A percentile compares a stretch with the other conserved stretches of the same genome.
phyloP scores from a whole-genome alignment of 2,329 filamentous ascomycete genomes.

The Chrysosphaeria jannelii region DNA sequence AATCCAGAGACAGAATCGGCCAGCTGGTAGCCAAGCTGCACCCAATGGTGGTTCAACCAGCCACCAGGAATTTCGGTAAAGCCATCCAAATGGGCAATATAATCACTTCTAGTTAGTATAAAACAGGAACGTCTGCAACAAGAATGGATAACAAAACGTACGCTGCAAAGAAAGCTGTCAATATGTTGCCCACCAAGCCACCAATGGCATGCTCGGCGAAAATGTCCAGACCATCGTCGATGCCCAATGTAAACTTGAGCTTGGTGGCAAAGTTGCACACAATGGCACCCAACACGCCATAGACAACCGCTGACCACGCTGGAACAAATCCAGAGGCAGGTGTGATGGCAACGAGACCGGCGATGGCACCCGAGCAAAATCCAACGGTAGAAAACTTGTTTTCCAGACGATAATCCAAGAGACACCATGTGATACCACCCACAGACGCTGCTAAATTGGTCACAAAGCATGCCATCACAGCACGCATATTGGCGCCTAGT shows the following conservation, averaged over 20 bases:
- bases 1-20: conserved; percentile 53
- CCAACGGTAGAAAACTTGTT: conserved; percentile 81
- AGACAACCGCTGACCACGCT: conserved; percentile 56
- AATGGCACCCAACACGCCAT: conserved; percentile 42
- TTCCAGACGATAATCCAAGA: conserved; percentile 69
- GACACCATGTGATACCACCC: conserved; percentile 67
- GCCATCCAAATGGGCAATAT: conserved; percentile 58
- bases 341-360: conserved; percentile 66
- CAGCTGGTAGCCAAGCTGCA: conserved; percentile 58
- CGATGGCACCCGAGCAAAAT: conserved; percentile 74
- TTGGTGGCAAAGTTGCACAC: conserved; percentile 79
- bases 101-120: conserved; percentile 15
- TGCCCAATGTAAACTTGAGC: conserved; percentile 53
- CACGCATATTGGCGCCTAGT: conserved; percentile 50
- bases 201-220: conserved; percentile 61
- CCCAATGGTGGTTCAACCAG: conserved; percentile 61
- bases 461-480: conserved; percentile 61
- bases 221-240: conserved; percentile 71
- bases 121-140: too few species aligned
- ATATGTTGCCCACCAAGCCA: conserved; percentile 48
- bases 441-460: conserved; percentile 65
- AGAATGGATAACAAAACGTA: conserved; percentile 1
- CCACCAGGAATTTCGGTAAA: conserved; percentile 36
- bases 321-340: conserved; percentile 65
- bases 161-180: conserved; percentile 57